Evolutionary conservation across 768 basidiomycete species (phyloP).

Genomic region (Calocera cornea): DNA sequence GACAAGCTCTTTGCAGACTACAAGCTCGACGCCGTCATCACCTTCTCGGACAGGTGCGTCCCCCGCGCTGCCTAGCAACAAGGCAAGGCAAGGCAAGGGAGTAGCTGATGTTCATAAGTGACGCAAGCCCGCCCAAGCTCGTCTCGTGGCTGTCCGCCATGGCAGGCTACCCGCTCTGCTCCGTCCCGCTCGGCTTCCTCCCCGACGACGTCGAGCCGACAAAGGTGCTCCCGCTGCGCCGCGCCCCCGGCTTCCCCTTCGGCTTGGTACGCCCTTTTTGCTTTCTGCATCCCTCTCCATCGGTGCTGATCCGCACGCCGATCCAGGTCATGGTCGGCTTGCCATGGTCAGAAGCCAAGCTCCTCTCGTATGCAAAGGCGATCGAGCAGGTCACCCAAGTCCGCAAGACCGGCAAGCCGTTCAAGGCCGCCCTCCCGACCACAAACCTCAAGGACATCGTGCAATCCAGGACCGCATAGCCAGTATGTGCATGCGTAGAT

Average conservation of each 20-base stretch:
- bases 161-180: neutral
- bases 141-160: neutral
- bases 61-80: neutral
- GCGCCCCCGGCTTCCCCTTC: neutral
- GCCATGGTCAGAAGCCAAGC: conserved; percentile 30
- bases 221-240: neutral
- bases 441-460: conserved; percentile 35
- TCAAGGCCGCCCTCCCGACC: conserved; percentile 31
- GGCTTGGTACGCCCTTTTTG: neutral
- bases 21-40: neutral
- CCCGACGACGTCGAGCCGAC: neutral
- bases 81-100: no score
- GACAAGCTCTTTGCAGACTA: neutral
- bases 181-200: neutral
- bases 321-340: neutral
- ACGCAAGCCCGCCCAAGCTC: neutral
- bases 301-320: neutral
- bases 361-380: conserved; percentile 47
- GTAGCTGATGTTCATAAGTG: neutral
- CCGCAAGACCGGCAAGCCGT: conserved; percentile 36
- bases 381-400: conserved; percentile 52
- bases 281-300: neutral
- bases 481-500: neutral
- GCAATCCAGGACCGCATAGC: conserved; percentile 5
- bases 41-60: neutral